These are phyloP conservation scores for Aureobasidium sp. DNA, from an alignment of 2,329 filamentous ascomycete genomes.

Conservation along the genomic window DNA sequence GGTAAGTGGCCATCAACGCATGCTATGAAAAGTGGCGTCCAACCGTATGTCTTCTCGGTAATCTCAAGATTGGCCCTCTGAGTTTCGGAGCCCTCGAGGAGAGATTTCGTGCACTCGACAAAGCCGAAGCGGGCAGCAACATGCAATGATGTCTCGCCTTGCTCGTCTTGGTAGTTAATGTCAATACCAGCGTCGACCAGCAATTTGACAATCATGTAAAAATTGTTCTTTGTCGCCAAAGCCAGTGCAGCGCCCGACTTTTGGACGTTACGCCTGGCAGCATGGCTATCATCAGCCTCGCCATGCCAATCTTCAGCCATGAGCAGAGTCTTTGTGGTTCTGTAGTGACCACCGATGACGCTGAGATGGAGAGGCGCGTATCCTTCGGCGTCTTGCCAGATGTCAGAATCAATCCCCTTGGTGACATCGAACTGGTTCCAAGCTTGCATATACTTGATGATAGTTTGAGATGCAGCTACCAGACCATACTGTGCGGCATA, in stretches of 20 bases:
- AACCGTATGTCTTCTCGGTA: conserved; percentile 75
- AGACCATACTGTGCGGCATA: conserved; percentile 95
- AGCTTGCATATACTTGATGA: conserved; percentile 81
- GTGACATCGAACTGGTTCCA: conserved; percentile 83
- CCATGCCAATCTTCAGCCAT: conserved; percentile 73
- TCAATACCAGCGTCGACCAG: conserved; percentile 86
- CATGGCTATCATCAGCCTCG: conserved; percentile 48
- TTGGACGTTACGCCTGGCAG: conserved; percentile 61
- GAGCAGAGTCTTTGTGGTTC: conserved; percentile 76
- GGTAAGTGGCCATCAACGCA: conserved; percentile 78
- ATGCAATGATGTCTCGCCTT: conserved; percentile 86
- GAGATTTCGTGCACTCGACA: conserved; percentile 66
- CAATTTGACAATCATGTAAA: conserved; percentile 73
- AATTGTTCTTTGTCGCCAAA: conserved; percentile 83
- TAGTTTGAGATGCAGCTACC: conserved; percentile 77
- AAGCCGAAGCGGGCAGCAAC: conserved; percentile 86
- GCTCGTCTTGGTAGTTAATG: conserved; percentile 86
- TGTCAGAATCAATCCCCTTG: conserved; percentile 75
- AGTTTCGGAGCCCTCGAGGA: conserved; percentile 62
- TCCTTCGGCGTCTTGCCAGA: conserved; percentile 91
- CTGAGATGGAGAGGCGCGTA: conserved; percentile 86
- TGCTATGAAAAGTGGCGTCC: conserved; percentile 92
- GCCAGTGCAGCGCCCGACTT: conserved; percentile 84
- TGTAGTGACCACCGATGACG: conserved; percentile 81
- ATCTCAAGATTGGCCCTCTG: conserved; percentile 73